Conservation (phyloP, 2,329 filamentous ascomycete genomes). For the Paecilomyces fulvus region DNA sequence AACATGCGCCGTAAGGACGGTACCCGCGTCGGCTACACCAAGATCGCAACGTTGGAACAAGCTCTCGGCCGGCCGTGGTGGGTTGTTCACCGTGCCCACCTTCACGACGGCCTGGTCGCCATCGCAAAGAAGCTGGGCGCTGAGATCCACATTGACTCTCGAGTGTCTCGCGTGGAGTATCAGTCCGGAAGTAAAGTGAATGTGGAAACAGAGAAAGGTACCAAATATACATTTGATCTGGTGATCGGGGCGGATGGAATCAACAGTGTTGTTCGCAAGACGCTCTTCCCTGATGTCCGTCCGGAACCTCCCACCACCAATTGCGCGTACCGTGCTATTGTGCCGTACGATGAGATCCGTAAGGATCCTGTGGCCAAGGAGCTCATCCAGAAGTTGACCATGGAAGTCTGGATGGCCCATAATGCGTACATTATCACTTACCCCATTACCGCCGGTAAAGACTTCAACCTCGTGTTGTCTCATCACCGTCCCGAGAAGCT, state of each 20-base stretch:
- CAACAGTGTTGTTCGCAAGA: constrained; percentile 29
- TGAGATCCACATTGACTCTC: constrained; percentile 27
- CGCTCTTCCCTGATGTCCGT: constrained; percentile 35
- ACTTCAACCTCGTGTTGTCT: constrained; percentile 41
- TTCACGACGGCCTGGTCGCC: constrained; percentile 37
- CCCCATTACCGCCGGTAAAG: constrained; percentile 35
- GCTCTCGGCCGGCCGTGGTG: constrained; percentile 33
- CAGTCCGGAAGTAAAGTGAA: constrained; percentile 15
- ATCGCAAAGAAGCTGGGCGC: constrained; percentile 33
- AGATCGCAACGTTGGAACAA: constrained; percentile 24
- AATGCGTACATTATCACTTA: constrained; percentile 39
- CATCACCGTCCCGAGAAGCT: constrained; percentile 30
- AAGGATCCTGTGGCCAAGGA: constrained; percentile 34
- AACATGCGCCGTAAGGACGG: constrained; percentile 34
- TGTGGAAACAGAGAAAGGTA: constrained; percentile 22
- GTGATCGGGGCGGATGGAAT: constrained; percentile 37
- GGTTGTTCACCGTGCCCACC: constrained; percentile 41
- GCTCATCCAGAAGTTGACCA: constrained; percentile 32
- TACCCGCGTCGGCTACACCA: constrained; percentile 28
- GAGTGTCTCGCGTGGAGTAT: constrained; percentile 26
- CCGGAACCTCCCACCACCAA: constrained; percentile 34
- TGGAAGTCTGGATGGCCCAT: constrained; percentile 36
- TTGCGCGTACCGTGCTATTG: constrained; percentile 39
- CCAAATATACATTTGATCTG: constrained; percentile 25
- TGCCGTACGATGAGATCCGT: constrained; percentile 36